Percentiles rank a stretch among this genome's conserved stretches.
Conservation (phyloP, 108 stramenopile genomes). For the Schizochytrium sp. region DNA sequence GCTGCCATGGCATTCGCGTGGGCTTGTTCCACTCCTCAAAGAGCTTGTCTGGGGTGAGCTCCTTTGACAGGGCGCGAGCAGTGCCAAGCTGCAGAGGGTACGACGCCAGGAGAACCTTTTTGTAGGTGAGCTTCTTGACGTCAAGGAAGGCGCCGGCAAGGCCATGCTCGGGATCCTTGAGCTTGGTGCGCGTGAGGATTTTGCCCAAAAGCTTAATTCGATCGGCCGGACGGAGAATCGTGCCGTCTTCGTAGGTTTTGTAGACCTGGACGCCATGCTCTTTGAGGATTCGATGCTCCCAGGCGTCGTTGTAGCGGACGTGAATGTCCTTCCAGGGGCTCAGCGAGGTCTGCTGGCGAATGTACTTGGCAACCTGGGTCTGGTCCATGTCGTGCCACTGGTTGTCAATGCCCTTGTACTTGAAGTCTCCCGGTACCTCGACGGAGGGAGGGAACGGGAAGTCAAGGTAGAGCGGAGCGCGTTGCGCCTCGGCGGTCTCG, state of each 20-base stretch:
- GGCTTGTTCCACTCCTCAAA: not conserved
- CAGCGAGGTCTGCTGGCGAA: not conserved
- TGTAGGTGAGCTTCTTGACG: not conserved
- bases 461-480: not conserved
- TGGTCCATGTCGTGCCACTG: conserved; percentile 15
- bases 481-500: not conserved
- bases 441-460: not conserved
- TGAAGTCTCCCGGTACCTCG: not conserved
- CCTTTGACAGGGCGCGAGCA: not conserved
- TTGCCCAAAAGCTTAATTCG: not conserved
- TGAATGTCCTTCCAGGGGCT: not conserved
- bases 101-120: not conserved
- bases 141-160: not conserved
- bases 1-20: conserved; percentile 20
- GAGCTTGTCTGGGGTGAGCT: not conserved
- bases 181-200: not conserved
- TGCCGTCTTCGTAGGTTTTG: not conserved
- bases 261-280: not conserved
- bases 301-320: conserved; percentile 3
- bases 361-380: not conserved
- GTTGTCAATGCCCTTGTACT: not conserved
- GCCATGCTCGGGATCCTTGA: not conserved
- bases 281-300: not conserved
- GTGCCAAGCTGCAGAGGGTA: conserved; percentile 16
- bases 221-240: not conserved